Evolutionary conservation across 768 basidiomycete genomes (phyloP).

Genomic region (Kwoniella sp.): DNA sequence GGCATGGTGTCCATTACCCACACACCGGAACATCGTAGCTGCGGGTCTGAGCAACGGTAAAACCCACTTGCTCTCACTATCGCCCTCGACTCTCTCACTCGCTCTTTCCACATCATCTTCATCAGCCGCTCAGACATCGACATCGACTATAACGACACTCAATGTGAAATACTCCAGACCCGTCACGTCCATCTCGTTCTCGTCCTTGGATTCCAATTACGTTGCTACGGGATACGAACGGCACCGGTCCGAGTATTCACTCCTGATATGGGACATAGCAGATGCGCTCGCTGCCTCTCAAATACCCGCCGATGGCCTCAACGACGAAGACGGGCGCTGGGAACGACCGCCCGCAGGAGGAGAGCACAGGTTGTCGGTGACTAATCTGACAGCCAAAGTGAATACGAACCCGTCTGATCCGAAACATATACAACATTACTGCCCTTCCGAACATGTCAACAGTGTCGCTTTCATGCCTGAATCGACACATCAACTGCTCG

Average conservation of each 20-base stretch:
- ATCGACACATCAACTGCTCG: constrained; percentile 32
- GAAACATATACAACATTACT: constrained; percentile 46
- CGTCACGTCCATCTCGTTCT: constrained; percentile 45
- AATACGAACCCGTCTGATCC: constrained; percentile 23
- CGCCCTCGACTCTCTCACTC: constrained; percentile 38
- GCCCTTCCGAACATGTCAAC: constrained; percentile 47
- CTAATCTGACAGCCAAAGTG: constrained; percentile 28
- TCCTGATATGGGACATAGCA: constrained; percentile 47
- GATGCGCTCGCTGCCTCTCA: constrained; percentile 27
- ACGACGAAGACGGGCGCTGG: constrained; percentile 6
- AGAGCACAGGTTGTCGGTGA: constrained; percentile 32
- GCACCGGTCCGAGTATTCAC: constrained; percentile 48
- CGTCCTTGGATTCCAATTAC: constrained; percentile 38
- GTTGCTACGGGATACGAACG: constrained; percentile 46
- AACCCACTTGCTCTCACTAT: constrained; percentile 41
- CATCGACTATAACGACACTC: constrained; percentile 28
- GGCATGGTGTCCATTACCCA: constrained; percentile 44
- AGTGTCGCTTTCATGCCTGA: constrained; percentile 36
- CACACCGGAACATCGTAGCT: constrained; percentile 40
- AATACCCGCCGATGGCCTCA: constrained; percentile 20
- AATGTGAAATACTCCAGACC: constrained; percentile 40
- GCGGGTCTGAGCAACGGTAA: constrained; percentile 44
- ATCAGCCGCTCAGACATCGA: constrained; percentile 14
- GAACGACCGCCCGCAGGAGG: constrained; percentile 28
- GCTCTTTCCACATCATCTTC: constrained; percentile 21